phyloP scores from a whole-genome alignment of 2,329 filamentous ascomycete genomes.

The Paraphaeosphaeria minitans region DNA sequence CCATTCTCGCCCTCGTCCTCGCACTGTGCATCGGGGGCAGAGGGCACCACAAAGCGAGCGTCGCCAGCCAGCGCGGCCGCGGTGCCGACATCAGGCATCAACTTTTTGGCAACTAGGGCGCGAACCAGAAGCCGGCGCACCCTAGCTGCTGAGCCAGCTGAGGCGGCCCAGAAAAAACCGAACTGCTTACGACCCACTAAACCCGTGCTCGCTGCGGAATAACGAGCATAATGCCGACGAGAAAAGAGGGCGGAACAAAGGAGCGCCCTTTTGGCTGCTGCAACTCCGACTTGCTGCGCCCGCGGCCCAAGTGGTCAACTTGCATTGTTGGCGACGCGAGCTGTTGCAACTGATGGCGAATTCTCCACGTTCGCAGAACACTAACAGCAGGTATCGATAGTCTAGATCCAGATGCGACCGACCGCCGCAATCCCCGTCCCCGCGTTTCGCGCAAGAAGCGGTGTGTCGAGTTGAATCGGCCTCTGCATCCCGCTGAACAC shows the following conservation, averaged over 20 bases:
- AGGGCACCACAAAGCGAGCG: not conserved
- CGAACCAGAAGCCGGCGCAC: conserved; percentile 23
- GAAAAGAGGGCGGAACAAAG: conserved; percentile 33
- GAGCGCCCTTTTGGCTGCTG: conserved; percentile 29
- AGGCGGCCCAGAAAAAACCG: conserved; percentile 25
- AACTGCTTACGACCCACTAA: conserved; percentile 33
- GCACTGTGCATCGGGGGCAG: too few species aligned
- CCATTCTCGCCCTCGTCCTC: not conserved
- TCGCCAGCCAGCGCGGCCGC: not conserved
- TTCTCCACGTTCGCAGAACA: not conserved
- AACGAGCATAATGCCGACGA: conserved; percentile 25
- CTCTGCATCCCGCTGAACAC: not conserved
- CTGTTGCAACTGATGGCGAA: not conserved
- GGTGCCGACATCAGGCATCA: conserved; percentile 16
- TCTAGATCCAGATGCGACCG: not conserved
- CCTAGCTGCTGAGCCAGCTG: conserved; percentile 27
- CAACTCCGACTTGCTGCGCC: not conserved
- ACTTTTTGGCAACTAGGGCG: conserved; percentile 29
- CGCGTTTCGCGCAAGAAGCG: conserved; percentile 17
- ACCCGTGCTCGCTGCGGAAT: conserved; percentile 23
- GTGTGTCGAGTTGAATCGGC: conserved; percentile 22
- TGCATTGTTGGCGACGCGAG: not conserved
- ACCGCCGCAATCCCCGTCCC: not conserved
- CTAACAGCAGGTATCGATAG: too few species aligned
- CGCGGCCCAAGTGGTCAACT: not conserved